A percentile compares a stretch with the other conserved stretches of the same genome.
These are phyloP conservation scores for Colletotrichum theobromicola DNA, from an alignment of 2,329 filamentous ascomycete species.

Conservation along the genomic window DNA sequence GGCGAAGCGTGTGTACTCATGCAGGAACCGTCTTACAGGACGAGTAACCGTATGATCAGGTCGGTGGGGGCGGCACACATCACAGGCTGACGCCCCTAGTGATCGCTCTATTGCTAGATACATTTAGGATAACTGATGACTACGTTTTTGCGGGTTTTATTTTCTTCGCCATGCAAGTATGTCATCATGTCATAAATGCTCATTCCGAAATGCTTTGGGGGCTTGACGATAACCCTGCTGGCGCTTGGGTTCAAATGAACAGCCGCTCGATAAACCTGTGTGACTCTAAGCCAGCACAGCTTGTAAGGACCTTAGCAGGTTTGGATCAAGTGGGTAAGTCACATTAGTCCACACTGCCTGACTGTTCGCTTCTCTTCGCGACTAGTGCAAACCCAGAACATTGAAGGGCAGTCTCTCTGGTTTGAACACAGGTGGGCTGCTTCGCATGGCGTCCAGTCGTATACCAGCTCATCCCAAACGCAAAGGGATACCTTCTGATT, in stretches of 20 bases:
- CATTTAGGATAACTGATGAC: not conserved
- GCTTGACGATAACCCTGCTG: not conserved
- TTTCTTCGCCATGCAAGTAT: too few relatives aligned
- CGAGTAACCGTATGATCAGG: not conserved
- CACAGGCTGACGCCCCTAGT: not conserved
- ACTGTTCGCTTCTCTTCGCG: not conserved
- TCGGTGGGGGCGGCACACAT: not conserved
- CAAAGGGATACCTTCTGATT: not conserved
- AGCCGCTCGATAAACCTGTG: not conserved
- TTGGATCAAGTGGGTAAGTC: too few relatives aligned
- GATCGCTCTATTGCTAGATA: not conserved
- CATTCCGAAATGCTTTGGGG: not conserved
- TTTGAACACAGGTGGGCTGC: not conserved
- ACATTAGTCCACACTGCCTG: not conserved
- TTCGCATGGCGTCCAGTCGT: not conserved
- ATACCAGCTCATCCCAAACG: not conserved
- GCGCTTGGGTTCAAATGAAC: not conserved
- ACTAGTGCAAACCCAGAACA: not conserved
- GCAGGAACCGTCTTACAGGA: not conserved
- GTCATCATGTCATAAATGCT: not conserved
- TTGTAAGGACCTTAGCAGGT: not conserved
- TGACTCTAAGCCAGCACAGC: not conserved
- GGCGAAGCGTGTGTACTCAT: not conserved
- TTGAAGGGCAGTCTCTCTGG: not conserved
- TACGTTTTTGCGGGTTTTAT: rapidly evolving